phyloP scores from a whole-genome alignment of 805 yeast genomes.

The Yarrowia sp. region DNA sequence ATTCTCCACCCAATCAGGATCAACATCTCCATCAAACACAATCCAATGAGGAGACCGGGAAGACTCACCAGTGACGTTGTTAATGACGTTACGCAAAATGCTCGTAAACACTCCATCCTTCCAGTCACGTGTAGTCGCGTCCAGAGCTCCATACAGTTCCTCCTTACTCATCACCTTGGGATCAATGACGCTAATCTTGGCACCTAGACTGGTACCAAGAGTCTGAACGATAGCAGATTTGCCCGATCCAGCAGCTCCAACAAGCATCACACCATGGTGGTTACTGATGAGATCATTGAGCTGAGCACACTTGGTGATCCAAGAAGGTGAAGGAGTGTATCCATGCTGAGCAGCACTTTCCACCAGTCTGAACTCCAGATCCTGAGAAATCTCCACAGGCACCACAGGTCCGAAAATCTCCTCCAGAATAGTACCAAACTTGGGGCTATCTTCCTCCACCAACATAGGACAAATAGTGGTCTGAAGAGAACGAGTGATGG shows the following conservation, averaged over 20 bases:
- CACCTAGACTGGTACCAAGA: background rate
- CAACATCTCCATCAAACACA: conserved; percentile 88
- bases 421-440: background rate
- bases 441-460: conserved; percentile 48
- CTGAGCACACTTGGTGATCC: conserved; percentile 60
- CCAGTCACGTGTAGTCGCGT: conserved; percentile 84
- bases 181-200: conserved; percentile 52
- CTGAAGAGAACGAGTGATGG: conserved; percentile 53
- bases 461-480: conserved; percentile 70
- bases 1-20: conserved; percentile 91
- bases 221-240: conserved; percentile 57
- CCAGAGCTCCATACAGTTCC: conserved; percentile 66
- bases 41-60: conserved; percentile 60
- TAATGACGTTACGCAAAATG: conserved; percentile 55
- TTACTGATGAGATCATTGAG: conserved; percentile 57
- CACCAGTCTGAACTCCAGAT: conserved; percentile 37
- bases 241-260: conserved; percentile 75
- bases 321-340: conserved; percentile 40
- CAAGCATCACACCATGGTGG: conserved; percentile 77
- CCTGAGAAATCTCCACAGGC: conserved; percentile 34
- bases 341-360: conserved; percentile 39
- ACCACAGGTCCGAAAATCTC: conserved; percentile 30
- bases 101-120: conserved; percentile 79
- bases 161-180: conserved; percentile 72
- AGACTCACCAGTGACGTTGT: conserved; percentile 59